Percentiles rank a stretch among this genome's conserved stretches.
Evolutionary conservation across 2,329 filamentous ascomycete species (phyloP).

Genomic region (Talaromyces verruculosus): DNA sequence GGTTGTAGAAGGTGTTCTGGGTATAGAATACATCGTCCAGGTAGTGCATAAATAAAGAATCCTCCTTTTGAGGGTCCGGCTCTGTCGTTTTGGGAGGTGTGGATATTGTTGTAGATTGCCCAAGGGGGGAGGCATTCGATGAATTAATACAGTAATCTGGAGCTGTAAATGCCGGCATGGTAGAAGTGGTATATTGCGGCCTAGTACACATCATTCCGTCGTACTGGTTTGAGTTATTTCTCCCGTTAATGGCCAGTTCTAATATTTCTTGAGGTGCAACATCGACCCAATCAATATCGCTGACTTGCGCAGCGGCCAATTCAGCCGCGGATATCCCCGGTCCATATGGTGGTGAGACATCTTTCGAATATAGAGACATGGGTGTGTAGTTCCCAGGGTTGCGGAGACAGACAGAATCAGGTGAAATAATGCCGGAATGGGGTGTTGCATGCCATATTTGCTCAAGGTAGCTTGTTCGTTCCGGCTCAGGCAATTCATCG

Average conservation of each 20-base stretch:
- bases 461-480: background rate
- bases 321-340: background rate
- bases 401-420: background rate
- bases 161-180: background rate
- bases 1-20: background rate
- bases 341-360: background rate
- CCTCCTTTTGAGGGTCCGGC: background rate
- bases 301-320: background rate
- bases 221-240: background rate
- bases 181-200: background rate
- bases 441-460: background rate
- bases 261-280: background rate
- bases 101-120: background rate
- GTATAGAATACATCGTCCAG: slow-evolving; percentile 3
- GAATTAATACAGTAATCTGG: background rate
- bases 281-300: background rate
- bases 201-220: background rate
- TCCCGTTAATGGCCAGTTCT: background rate
- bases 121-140: background rate
- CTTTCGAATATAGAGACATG: background rate
- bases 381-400: background rate
- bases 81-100: background rate
- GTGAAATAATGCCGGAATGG: background rate
- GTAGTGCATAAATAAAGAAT: slow-evolving; percentile 7
- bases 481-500: background rate